Conservation (phyloP, 805 yeast species). For the Cyberlindnera misumaiensis region DNA sequence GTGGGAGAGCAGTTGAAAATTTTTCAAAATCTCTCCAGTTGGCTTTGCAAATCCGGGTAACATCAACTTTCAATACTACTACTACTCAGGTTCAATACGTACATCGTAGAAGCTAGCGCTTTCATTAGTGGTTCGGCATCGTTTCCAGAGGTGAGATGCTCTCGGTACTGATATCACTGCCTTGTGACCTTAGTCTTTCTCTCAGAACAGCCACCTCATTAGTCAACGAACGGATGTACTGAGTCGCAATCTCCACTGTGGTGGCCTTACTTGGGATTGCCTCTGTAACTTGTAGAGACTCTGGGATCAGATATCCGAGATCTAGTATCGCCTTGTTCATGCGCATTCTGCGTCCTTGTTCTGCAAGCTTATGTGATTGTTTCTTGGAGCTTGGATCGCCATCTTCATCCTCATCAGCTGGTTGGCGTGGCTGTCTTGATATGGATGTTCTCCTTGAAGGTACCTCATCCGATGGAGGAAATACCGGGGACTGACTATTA, state of each 20-base stretch:
- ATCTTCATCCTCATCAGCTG: conserved; percentile 8
- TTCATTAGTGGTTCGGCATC: background rate
- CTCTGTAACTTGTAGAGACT: conserved; percentile 42
- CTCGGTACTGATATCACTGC: conserved; percentile 20
- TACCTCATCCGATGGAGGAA: conserved; percentile 4
- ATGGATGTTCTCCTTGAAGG: background rate
- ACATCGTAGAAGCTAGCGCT: too few relatives aligned
- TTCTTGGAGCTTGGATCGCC: conserved; percentile 21
- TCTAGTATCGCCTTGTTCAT: conserved; percentile 84
- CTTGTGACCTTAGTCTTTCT: conserved; percentile 9
- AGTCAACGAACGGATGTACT: conserved; percentile 49
- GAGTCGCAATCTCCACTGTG: conserved; percentile 84
- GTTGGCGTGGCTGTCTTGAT: background rate
- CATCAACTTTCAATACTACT: too few relatives aligned
- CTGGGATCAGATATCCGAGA: conserved; percentile 61
- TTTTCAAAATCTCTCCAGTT: background rate
- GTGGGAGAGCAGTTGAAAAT: background rate
- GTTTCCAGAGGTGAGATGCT: conserved; percentile 24
- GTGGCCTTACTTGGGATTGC: conserved; percentile 85
- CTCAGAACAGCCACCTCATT: conserved; percentile 25
- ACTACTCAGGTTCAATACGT: too few relatives aligned
- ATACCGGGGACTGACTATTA: conserved; percentile 16
- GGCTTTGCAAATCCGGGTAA: too few relatives aligned
- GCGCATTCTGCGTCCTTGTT: conserved; percentile 91
- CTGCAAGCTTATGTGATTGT: conserved; percentile 77